phyloP scores from a whole-genome alignment of 495 filamentous ascomycete species.

The Annulohypoxylon stygium region DNA sequence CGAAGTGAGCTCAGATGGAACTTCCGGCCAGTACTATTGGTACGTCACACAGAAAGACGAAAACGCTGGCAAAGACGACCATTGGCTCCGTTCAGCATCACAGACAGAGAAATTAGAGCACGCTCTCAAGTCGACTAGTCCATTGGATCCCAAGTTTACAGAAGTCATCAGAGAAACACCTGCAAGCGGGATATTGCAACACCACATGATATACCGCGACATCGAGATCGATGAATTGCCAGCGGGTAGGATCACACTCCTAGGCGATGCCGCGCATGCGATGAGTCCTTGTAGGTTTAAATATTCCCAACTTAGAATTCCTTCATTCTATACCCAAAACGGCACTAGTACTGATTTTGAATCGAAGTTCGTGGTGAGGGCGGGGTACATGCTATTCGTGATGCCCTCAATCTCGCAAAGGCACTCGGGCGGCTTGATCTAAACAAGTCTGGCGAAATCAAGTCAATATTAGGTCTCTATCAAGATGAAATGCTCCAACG shows the following conservation, averaged over 20 bases:
- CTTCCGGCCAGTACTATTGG: constrained; percentile 50
- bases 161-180: constrained; percentile 41
- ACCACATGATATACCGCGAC: constrained; percentile 39
- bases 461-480: constrained; percentile 26
- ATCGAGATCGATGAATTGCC: constrained; percentile 36
- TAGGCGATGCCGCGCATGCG: constrained; percentile 72
- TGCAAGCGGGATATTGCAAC: constrained; percentile 14
- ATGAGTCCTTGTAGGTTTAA: constrained; percentile 71
- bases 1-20: constrained; percentile 33
- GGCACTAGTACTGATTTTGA: background rate
- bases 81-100: constrained; percentile 46
- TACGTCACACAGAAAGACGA: constrained; percentile 30
- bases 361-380: constrained; percentile 59
- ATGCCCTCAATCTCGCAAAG: constrained; percentile 48
- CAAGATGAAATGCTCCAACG: constrained; percentile 38
- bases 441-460: background rate
- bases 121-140: constrained; percentile 27
- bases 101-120: constrained; percentile 39
- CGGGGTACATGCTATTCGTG: constrained; percentile 59
- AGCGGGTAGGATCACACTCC: constrained; percentile 62
- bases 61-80: constrained; percentile 31
- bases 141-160: constrained; percentile 40
- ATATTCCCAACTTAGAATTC: background rate
- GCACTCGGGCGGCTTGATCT: constrained; percentile 24
- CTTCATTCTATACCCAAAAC: background rate